A percentile compares a stretch with the other conserved stretches of the same genome.
These are phyloP conservation scores for Scopulariopsis brevicaulis DNA, from an alignment of 2,329 filamentous ascomycete genomes.

Conservation along the genomic window DNA sequence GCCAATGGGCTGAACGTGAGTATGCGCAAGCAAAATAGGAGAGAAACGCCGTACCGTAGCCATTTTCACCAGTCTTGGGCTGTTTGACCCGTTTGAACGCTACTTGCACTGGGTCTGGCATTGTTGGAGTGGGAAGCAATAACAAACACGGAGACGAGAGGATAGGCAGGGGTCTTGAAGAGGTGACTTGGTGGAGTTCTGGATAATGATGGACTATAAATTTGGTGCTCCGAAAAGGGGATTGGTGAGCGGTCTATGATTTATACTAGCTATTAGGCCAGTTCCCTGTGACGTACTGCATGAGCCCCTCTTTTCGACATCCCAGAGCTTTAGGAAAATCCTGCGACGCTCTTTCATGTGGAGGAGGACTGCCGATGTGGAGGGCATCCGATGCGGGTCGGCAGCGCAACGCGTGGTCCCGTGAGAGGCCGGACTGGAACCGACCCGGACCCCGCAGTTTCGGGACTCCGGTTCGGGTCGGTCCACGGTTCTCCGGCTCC, in stretches of 20 bases:
- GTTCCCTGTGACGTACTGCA: not conserved
- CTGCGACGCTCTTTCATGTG: not conserved
- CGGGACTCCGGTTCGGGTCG: not conserved
- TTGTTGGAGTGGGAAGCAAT: not conserved
- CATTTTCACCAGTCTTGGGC: conserved; percentile 13
- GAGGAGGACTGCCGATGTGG: not conserved
- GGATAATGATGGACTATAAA: not conserved
- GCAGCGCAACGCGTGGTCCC: too few species aligned
- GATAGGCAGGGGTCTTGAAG: not conserved
- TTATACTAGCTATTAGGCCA: not conserved
- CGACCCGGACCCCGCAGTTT: not conserved
- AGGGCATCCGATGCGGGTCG: not conserved
- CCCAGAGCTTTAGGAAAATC: too few species aligned
- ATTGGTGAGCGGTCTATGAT: not conserved
- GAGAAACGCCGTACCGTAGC: not conserved
- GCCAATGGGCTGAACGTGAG: not conserved
- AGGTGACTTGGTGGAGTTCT: not conserved
- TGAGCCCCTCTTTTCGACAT: not conserved
- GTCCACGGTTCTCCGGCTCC: not conserved
- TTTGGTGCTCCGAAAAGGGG: not conserved
- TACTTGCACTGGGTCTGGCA: conserved; percentile 8
- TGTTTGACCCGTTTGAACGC: conserved; percentile 10
- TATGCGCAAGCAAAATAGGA: not conserved
- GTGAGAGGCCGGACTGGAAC: too few species aligned
- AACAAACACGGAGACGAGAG: not conserved